Evolutionary conservation across 352 stramenopile species (phyloP), one percentile per base, ranked within the genome.

Genomic region (Lagenidium giganteum): DNA sequence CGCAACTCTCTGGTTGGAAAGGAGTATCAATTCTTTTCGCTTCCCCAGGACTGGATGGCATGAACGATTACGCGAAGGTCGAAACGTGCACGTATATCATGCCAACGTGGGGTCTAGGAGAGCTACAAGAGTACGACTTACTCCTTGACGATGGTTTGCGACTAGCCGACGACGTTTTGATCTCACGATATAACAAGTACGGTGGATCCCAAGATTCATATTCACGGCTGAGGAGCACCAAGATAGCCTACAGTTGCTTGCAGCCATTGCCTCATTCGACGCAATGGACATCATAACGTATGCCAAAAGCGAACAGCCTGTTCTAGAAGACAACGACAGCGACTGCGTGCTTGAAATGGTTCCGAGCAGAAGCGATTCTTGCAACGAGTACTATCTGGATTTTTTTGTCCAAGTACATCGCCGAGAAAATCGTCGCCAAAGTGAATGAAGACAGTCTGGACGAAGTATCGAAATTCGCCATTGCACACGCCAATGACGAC

Each of bases 11-110:
- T 27, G 40, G 54, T 5, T 63, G 48, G 54, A 47, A 33, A 42
- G 47, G 54, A 34, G 33, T 55, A 3, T 64, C 43, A 1, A 64
- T 64, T 40, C 32, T 58, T 5, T 58, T 59, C 51, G 32, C 48
- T 30, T 41, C 18, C 14, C 38, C 26, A 38, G 38, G 39, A 11
- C 2, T 36, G 18, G 8, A 18, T 25, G 33, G 40, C 5, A 35
- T 46, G 7, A 46, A 35, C 9, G 23, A 46, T 25, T 46, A 17
- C 26, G 39, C 39, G 9, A 31, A 46, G 16, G 23, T 46, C 11
- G 24, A 46, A 9, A 2, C 39, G 22, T 25, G 5, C 12, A 24
- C 16, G 16, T 46, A 46, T 18, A 34, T 46, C 39, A 23, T 46
- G 39, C 39, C 39, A 32, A 18, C 34, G n/a, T 46, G 39, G 39